phyloP scores from a whole-genome alignment of 2,329 filamentous ascomycete genomes.

The Canariomyces notabilis region DNA sequence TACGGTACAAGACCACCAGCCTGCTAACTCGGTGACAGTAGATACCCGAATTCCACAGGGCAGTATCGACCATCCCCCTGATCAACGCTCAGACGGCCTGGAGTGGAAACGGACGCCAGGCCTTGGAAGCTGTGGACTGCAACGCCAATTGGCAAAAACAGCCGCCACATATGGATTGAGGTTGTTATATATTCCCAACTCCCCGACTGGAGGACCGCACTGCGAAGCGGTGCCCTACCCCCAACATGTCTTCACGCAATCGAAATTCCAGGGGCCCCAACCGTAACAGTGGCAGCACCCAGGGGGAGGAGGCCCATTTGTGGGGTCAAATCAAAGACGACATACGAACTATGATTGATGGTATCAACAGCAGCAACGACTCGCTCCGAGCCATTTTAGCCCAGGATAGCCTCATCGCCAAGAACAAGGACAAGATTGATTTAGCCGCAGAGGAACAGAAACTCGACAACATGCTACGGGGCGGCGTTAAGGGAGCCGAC shows the following conservation, averaged over 20 bases:
- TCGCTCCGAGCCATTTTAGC: constrained; percentile 34
- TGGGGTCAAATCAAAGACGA: constrained; percentile 39
- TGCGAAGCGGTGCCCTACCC: neutral
- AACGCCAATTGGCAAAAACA: too few relatives aligned
- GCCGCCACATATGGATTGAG: too few relatives aligned
- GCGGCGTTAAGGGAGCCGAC: constrained; percentile 30
- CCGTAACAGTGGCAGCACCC: constrained; percentile 36
- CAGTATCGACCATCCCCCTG: too few relatives aligned
- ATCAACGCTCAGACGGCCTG: too few relatives aligned
- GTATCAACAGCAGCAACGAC: constrained; percentile 38
- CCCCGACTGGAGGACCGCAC: too few relatives aligned
- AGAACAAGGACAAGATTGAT: constrained; percentile 34
- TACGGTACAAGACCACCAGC: too few relatives aligned
- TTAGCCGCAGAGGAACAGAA: constrained; percentile 25
- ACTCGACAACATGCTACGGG: constrained; percentile 27
- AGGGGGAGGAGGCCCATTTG: constrained; percentile 39
- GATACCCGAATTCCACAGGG: too few relatives aligned
- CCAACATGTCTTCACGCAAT: constrained; percentile 27
- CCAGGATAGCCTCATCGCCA: constrained; percentile 36
- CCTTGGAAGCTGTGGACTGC: too few relatives aligned
- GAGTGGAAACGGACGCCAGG: too few relatives aligned
- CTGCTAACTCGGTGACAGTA: too few relatives aligned
- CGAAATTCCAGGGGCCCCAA: constrained; percentile 30
- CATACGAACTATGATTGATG: constrained; percentile 31
- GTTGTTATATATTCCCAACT: too few relatives aligned